These are phyloP conservation scores for Pulveroboletus sp. DNA, from an alignment of 768 basidiomycete genomes.

Conservation along the genomic window DNA sequence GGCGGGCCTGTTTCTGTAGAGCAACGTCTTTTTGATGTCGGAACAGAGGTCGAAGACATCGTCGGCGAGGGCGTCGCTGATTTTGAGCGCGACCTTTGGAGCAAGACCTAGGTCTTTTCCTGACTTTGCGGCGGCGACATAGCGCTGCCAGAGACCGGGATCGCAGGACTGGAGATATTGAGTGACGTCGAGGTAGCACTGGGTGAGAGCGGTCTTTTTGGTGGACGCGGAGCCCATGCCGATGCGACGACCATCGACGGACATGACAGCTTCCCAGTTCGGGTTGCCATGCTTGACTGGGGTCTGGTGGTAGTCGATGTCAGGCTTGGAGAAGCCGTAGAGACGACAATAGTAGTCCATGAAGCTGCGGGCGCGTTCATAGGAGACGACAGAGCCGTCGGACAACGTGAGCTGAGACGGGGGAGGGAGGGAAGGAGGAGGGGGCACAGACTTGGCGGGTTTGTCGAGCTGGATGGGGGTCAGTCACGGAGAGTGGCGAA, in stretches of 20 bases:
- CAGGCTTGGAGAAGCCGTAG: constrained; percentile 70
- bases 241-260: constrained; percentile 73
- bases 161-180: constrained; percentile 87
- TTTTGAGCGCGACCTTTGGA: constrained; percentile 61
- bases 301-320: constrained; percentile 50
- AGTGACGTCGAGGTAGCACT: constrained; percentile 84
- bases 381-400: constrained; percentile 59
- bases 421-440: not conserved
- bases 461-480: constrained; percentile 26
- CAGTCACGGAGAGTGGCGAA: not conserved
- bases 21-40: constrained; percentile 57
- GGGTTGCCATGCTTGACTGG: constrained; percentile 20
- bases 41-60: constrained; percentile 66
- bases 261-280: constrained; percentile 71
- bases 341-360: constrained; percentile 93
- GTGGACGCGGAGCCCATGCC: constrained; percentile 66
- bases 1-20: constrained; percentile 65
- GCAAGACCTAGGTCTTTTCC: constrained; percentile 70
- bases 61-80: constrained; percentile 61
- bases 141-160: constrained; percentile 71
- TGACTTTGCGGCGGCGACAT: constrained; percentile 53
- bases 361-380: constrained; percentile 78
- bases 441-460: constrained; percentile 17
- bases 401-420: constrained; percentile 41
- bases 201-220: constrained; percentile 70